A percentile compares a stretch with the other conserved stretches of the same genome.
These are phyloP conservation scores for Geosmithia morbida DNA, from an alignment of 2,329 filamentous ascomycete genomes.

Conservation along the genomic window DNA sequence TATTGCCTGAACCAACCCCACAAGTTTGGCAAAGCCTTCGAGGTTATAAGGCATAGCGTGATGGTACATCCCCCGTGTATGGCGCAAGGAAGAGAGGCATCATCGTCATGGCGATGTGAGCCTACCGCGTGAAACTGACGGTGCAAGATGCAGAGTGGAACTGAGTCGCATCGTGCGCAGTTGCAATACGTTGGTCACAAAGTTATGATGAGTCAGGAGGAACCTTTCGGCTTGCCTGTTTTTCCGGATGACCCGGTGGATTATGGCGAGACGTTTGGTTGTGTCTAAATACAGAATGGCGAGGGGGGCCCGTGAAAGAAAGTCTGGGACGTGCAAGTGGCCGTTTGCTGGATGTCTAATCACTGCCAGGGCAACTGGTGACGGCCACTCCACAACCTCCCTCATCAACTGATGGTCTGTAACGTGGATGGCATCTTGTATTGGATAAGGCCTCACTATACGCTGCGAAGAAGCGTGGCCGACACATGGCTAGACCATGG, in stretches of 20 bases:
- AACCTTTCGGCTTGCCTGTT: conserved; percentile 71
- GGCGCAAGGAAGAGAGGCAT: conserved; percentile 27
- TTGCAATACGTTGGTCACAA: conserved; percentile 47
- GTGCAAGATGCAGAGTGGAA: conserved; percentile 18
- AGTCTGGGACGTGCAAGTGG: conserved; percentile 15
- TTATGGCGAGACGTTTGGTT: conserved; percentile 17
- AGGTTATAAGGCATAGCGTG: conserved; percentile 25
- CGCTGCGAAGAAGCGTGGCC: conserved; percentile 22
- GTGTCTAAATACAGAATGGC: conserved; percentile 20
- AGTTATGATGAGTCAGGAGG: conserved; percentile 59
- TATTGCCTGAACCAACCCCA: conserved; percentile 19
- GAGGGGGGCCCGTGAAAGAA: conserved; percentile 14
- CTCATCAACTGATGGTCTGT: conserved; percentile 11
- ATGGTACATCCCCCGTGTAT: conserved; percentile 26
- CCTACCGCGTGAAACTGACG: conserved; percentile 26
- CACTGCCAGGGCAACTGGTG: conserved; percentile 19
- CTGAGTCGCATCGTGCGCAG: conserved; percentile 20
- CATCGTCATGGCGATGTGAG: conserved; percentile 27
- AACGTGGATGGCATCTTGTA: conserved; percentile 17
- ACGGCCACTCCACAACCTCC: conserved; percentile 15
- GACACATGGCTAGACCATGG: conserved; percentile 24
- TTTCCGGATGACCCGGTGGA: conserved; percentile 41
- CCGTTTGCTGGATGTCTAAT: conserved; percentile 5
- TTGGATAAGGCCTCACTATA: conserved; percentile 17
- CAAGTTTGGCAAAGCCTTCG: conserved; percentile 17